Evolutionary conservation across 768 basidiomycete species (phyloP), one percentile per base, ranked within the genome.

Genomic region (Pulveroboletus frians): DNA sequence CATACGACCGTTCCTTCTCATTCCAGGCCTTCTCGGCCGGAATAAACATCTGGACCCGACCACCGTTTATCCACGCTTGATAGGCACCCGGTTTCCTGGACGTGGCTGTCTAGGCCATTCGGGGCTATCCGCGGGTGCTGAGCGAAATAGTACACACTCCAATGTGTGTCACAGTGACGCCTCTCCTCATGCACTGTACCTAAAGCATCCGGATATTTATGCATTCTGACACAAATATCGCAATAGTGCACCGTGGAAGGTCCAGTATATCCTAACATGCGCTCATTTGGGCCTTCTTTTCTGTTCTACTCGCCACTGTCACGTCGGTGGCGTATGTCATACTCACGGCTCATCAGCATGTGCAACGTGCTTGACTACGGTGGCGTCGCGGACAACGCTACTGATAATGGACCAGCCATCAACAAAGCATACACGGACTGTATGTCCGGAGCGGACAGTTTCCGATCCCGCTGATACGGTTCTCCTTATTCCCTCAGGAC

Each of bases 331-430:
- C 20, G 17, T 37, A 20, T 18, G 44, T 6, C 23, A 26, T 26
- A n/a, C n/a, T n/a, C n/a, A n/a, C n/a, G 23, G 23, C 23, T 43
- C 2, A 36, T 29, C 37, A 58, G 11, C 13, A 56, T 40, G 11
- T 52, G 57, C 46, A 52, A 52, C 32, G 45, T 52, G 15, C 45
- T 44, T 2, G 2, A 11, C 43, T 57, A 44, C 1, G 42, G 48
- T n/a, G 58, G 49, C n/a, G 17, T 34, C 32, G 47, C 47, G 15
- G 50, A 60, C 32, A 40, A 39, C 10, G 8, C 18, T 31, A 44
- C 39, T 8, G 49, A 60, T 27, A 39, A 45, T 2, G 50, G 18
- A 6, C 51, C 37, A 9, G 55, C 40, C 14, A 45, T 50, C 13
- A 34, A 13, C 39, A 46, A 41, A 35, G 47, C 59, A 29, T 41